Base-by-base conservation (phyloP, 2,329 filamentous ascomycete genomes). In the Calonectria pteridis region DNA sequence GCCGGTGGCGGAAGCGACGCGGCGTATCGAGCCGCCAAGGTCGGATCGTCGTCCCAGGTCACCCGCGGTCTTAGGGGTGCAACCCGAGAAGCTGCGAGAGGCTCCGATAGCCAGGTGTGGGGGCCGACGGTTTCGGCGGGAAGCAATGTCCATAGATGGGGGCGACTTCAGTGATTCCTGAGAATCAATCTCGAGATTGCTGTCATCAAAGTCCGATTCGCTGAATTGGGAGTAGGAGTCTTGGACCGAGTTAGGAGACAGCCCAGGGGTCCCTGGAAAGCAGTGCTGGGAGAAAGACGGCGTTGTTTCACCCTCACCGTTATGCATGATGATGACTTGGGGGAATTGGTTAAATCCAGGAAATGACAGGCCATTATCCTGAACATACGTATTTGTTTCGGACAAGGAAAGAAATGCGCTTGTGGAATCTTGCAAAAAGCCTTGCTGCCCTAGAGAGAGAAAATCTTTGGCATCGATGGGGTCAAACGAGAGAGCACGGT, bases 1-100 rank as follows among this genome's bases (percentile, higher is more conserved):
- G 7, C 89, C 87, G 5, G 85, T 87, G 11, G 88, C 85, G 3
- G 90, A 91, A 18, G 87, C 86, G 53, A 91, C 89, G 51, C 90
- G 87, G 29, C 89, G 87, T 83, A 91, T 89, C 2, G 88, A 87
- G 73, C 86, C 86, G 2, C 85, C 83, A 23, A 85, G 82, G 29
- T 90, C 88, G 23, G 83, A 76, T 37, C 88, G 83, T 77, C 86
- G 86, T 23, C 84, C 78, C 67, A 85, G 80, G n/a, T 91, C 90
- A 6, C 88, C 76, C 2, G 85, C 87, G 0, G 88, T 88, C 81
- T 87, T 88, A 10, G 88, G 86, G 4, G 84, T 84, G 31, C 79
- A 82, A 4, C 76, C 85, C 0, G 88, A 86, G 50, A 84, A 86
- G 75, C 84, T 87, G 66, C 88, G 86, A 26, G 88, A 81, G 11